phyloP scores from a whole-genome alignment of 2,329 filamentous ascomycete species.

The Ophiocordyceps unilateralis region DNA sequence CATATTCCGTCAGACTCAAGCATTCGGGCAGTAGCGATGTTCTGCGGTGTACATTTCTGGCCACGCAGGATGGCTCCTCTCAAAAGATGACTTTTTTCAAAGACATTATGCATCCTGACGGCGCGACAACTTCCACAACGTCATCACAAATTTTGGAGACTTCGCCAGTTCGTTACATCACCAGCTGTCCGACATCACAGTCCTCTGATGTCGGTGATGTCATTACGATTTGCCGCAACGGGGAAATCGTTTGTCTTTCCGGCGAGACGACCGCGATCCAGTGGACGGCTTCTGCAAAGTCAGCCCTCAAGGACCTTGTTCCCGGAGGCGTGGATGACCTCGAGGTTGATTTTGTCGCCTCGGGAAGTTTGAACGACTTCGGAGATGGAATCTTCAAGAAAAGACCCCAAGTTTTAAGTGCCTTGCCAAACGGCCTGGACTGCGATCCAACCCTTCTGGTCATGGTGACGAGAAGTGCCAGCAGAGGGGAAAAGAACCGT shows the following conservation, averaged over 20 bases:
- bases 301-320: slow-evolving; percentile 17
- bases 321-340: slow-evolving; percentile 17
- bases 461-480: slow-evolving; percentile 25
- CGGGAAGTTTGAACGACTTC: slow-evolving; percentile 28
- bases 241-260: slow-evolving; percentile 42
- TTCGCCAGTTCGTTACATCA: slow-evolving; percentile 18
- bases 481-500: slow-evolving; percentile 11
- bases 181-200: slow-evolving; percentile 11
- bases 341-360: slow-evolving; percentile 31
- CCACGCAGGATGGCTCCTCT: slow-evolving; percentile 29
- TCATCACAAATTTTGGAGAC: slow-evolving; percentile 24
- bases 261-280: slow-evolving; percentile 26
- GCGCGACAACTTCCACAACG: slow-evolving; percentile 34
- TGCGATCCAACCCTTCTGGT: slow-evolving; percentile 34
- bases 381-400: slow-evolving; percentile 37
- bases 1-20: slow-evolving; percentile 39
- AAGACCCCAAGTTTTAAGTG: slow-evolving; percentile 31
- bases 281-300: slow-evolving; percentile 17
- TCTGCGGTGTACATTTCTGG: slow-evolving; percentile 43
- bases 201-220: slow-evolving; percentile 19
- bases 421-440: slow-evolving; percentile 30
- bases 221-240: slow-evolving; percentile 40
- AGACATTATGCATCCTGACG: slow-evolving; percentile 33
- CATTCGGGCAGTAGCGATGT: slow-evolving; percentile 28
- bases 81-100: slow-evolving; percentile 41